A percentile compares a stretch with the other conserved stretches of the same genome.
Evolutionary conservation across 352 stramenopile genomes (phyloP).

Genomic region (Globisporangium cederbergense): DNA sequence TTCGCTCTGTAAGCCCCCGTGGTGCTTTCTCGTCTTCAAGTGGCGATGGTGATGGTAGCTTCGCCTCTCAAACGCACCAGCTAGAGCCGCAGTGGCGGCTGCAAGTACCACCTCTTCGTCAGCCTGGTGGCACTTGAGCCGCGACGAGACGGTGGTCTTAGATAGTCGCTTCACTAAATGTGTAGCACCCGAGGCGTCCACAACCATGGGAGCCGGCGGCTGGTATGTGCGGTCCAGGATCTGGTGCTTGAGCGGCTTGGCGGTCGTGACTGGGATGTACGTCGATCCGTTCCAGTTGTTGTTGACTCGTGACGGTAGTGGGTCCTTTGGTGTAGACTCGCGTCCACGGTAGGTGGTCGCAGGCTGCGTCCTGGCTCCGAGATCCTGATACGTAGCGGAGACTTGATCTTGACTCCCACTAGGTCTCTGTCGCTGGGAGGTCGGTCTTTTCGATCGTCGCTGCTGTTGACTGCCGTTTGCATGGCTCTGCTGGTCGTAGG

Average conservation of each 20-base stretch:
- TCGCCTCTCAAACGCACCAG: constrained; percentile 8
- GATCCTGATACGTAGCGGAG: not conserved
- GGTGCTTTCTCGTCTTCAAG: not conserved
- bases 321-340: constrained; percentile 8
- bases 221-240: constrained; percentile 53
- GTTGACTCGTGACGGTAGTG: not conserved
- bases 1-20: no score
- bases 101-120: constrained; percentile 9
- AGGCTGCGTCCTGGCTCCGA: not conserved
- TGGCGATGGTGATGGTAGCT: not conserved
- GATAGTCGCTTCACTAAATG: constrained; percentile 41
- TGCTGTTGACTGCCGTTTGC: not conserved
- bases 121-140: constrained; percentile 27
- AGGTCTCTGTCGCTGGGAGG: not conserved
- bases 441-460: no score
- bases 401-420: not conserved
- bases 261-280: constrained; percentile 23
- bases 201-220: constrained; percentile 34
- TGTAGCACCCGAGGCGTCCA: constrained; percentile 29
- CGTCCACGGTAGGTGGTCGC: not conserved
- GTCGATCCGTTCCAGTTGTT: constrained; percentile 59
- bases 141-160: constrained; percentile 57
- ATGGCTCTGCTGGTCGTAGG: not conserved
- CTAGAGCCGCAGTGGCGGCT: constrained; percentile 14
- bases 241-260: constrained; percentile 52